Conservation (phyloP, 176 grass and related monocot genomes). For the Carex parvula region DNA sequence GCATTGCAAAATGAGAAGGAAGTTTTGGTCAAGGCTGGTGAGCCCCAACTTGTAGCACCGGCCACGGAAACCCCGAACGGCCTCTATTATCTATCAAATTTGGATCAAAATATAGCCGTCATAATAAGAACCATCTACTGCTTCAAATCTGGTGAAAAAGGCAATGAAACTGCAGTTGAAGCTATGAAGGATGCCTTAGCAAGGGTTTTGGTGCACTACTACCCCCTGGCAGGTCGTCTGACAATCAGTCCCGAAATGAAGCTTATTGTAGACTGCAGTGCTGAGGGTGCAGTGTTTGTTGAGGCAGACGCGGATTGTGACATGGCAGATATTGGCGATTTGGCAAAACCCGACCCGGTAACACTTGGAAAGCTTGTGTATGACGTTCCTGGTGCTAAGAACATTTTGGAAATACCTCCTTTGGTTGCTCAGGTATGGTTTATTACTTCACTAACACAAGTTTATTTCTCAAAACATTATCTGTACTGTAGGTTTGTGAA, state of each 20-base stretch:
- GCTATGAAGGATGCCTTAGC: constrained; percentile 61
- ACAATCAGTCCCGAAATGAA: constrained; percentile 74
- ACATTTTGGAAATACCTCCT: constrained; percentile 92
- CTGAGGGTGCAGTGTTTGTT: constrained; percentile 69
- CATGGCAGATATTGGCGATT: constrained; percentile 55
- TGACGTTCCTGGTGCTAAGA: constrained; percentile 70
- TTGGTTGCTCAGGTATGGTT: constrained; percentile 71
- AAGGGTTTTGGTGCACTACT: constrained; percentile 73
- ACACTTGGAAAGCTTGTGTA: constrained; percentile 82
- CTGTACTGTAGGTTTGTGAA: not conserved
- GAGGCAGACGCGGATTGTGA: constrained; percentile 77
- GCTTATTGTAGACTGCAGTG: constrained; percentile 68
- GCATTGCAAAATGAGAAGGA: constrained; percentile 12
- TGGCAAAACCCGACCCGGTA: constrained; percentile 58
- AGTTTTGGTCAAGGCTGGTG: constrained; percentile 44
- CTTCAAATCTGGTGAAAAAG: constrained; percentile 43
- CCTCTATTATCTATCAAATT: constrained; percentile 89
- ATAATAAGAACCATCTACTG: constrained; percentile 86
- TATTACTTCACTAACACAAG: not conserved
- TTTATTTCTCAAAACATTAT: not conserved
- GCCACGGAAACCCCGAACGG: constrained; percentile 52
- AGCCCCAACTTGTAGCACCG: constrained; percentile 51
- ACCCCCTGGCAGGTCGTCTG: constrained; percentile 79
- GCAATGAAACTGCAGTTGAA: constrained; percentile 25
- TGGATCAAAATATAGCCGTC: constrained; percentile 93